Conservation (phyloP, 495 filamentous ascomycete species). For the Penicillium turbatum region DNA sequence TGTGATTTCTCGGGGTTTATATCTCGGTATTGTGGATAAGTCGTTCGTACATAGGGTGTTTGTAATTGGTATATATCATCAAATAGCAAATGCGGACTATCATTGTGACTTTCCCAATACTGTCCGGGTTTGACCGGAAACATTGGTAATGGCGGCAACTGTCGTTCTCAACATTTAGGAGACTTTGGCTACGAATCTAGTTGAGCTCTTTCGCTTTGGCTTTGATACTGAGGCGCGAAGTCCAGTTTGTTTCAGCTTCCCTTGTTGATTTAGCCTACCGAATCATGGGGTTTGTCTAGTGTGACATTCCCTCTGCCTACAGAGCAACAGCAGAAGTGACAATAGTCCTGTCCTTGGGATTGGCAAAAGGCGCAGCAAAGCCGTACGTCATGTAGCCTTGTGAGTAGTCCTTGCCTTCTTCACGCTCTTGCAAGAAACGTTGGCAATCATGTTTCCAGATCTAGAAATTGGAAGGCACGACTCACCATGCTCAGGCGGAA, state of each 20-base stretch:
- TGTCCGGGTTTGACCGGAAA: too few relatives aligned
- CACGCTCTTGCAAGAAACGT: slow-evolving; percentile 22
- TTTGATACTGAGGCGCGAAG: too few relatives aligned
- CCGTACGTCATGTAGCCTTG: slow-evolving; percentile 38
- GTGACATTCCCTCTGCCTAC: background rate
- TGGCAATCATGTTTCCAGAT: background rate
- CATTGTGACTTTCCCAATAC: too few relatives aligned
- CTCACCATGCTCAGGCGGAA: slow-evolving; percentile 38
- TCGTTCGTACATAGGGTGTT: background rate
- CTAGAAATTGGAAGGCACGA: background rate
- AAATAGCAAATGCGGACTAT: too few relatives aligned
- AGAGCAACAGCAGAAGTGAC: background rate
- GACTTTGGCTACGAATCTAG: too few relatives aligned
- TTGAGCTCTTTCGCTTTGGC: too few relatives aligned
- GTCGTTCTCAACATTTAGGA: too few relatives aligned
- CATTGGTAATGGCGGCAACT: too few relatives aligned
- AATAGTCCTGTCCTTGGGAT: background rate
- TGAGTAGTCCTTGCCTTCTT: slow-evolving; percentile 34
- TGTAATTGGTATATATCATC: too few relatives aligned
- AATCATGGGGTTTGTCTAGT: too few relatives aligned
- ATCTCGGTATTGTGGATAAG: background rate
- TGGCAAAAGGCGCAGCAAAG: slow-evolving; percentile 30
- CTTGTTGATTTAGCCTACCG: too few relatives aligned
- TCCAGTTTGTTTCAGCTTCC: too few relatives aligned
- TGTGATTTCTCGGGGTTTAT: background rate